Evolutionary conservation across 805 yeast genomes (phyloP), one percentile per base, ranked within the genome.

Genomic region (Pichia cephalocereana): DNA sequence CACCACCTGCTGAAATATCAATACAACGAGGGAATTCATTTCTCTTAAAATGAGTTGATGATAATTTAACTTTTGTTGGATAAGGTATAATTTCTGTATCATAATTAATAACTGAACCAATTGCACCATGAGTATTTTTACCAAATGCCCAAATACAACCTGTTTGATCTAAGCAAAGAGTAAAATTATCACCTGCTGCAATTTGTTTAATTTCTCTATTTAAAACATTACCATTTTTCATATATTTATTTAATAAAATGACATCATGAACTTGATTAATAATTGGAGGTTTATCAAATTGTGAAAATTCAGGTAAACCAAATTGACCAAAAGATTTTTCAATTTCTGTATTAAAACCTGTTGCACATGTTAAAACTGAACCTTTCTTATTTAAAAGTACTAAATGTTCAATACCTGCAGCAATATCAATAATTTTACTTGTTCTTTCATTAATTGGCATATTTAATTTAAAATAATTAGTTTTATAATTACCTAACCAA

Each of bases 91-190:
- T 68, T 56, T 84, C 91, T 17, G 83, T 78, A 50, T 78, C 79
- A 60, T 79, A 79, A 23, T 76, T 70, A 43, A 84, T 81, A 8
- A 80, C 79, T 43, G 78, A 71, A 11, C 91, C 96, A 47, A 91
- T 70, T 59, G 93, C 91, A n/a, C 98, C 98, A 62, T 68, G 79
- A 4, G 77, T 71, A 62, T 91, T 91, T 49, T 77, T 77, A 26
- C 99, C 99, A 78, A 93, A 90, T 2, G 88, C 76, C 78, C 83
- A 85, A n/a, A 88, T 68, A 46, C 72, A 70, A 9, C 91, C 93
- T n/a, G 69, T 58, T 2, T 69, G 57, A 56, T 86, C 91, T n/a
- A 76, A 62, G 8, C 81, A 91, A 34, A 89, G 62, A 4, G 89
- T 77, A 65, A 88, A 95, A 61, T 70, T 71, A 44, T 73, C 71